Evolutionary conservation across 2,329 filamentous ascomycete species (phyloP).

Genomic region (Fusarium siculi): DNA sequence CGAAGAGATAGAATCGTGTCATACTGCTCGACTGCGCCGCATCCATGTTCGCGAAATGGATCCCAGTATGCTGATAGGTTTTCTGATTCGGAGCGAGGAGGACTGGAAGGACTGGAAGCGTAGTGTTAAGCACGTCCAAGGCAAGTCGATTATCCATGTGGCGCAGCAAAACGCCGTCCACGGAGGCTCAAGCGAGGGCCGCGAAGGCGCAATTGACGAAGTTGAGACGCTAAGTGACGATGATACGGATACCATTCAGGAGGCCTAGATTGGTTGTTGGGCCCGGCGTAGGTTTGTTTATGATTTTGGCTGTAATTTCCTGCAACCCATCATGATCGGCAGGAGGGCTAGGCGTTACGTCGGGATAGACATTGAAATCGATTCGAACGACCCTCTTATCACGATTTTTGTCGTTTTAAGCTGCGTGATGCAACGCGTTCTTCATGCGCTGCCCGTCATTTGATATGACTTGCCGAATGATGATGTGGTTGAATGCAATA

Average conservation of each 20-base stretch:
- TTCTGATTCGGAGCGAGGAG: conserved; percentile 81
- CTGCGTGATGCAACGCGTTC: not conserved
- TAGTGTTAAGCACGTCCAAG: conserved; percentile 77
- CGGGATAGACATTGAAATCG: conserved; percentile 40
- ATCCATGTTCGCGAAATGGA: conserved; percentile 94
- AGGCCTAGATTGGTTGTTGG: conserved; percentile 31
- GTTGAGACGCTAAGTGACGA: conserved; percentile 89
- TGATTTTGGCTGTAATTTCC: conserved; percentile 23
- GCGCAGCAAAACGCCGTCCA: conserved; percentile 74
- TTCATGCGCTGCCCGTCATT: not conserved
- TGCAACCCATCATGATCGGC: conserved; percentile 3
- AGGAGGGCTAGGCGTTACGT: conserved; percentile 26
- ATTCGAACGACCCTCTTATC: conserved; percentile 12
- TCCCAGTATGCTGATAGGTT: conserved; percentile 96
- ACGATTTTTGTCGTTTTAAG: not conserved
- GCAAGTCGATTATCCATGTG: conserved; percentile 88
- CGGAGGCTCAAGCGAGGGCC: conserved; percentile 64
- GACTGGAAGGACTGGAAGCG: conserved; percentile 89
- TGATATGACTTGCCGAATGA: not conserved
- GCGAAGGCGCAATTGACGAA: conserved; percentile 83
- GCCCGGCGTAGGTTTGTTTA: conserved; percentile 27
- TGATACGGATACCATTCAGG: conserved; percentile 59
- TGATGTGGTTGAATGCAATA: not conserved
- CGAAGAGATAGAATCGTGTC: conserved; percentile 84
- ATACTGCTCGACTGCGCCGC: conserved; percentile 84